Evolutionary conservation across 495 filamentous ascomycete genomes (phyloP).

Genomic region (Platismatia glauca): DNA sequence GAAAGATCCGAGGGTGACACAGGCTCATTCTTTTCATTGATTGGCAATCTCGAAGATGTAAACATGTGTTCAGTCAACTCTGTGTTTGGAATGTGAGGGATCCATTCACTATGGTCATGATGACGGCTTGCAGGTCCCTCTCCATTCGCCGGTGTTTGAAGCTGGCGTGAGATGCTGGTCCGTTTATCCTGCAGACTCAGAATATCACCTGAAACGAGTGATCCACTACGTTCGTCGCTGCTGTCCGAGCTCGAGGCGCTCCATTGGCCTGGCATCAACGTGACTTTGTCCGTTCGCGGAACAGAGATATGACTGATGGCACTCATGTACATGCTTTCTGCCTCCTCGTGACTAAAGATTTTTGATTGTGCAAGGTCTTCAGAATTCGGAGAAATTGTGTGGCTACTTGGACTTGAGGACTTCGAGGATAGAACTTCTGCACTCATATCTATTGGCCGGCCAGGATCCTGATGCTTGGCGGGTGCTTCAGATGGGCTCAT

Average conservation of each 20-base stretch:
- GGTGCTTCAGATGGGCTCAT: conserved; percentile 15
- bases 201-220: background rate
- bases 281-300: conserved; percentile 29
- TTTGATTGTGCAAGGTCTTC: conserved; percentile 63
- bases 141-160: background rate
- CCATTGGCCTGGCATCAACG: conserved; percentile 12
- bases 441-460: background rate
- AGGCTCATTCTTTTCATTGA: background rate
- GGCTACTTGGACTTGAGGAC: conserved; percentile 2
- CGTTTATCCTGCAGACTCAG: background rate
- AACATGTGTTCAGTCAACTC: background rate
- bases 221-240: background rate
- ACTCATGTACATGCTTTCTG: conserved; percentile 93
- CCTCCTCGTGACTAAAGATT: conserved; percentile 82
- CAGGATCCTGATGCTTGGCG: conserved; percentile 7
- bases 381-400: conserved; percentile 11
- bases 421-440: conserved; percentile 6
- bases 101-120: background rate
- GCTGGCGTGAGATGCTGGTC: background rate
- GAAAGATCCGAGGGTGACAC: background rate
- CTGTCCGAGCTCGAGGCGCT: conserved; percentile 9
- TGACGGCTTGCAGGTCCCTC: background rate
- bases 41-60: background rate
- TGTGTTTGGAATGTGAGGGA: background rate
- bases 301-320: conserved; percentile 45